Percentiles rank a stretch among this genome's conserved stretches.
Conservation (phyloP, 163 green algal genomes). For the Chlamydomonas reinhardtii region DNA sequence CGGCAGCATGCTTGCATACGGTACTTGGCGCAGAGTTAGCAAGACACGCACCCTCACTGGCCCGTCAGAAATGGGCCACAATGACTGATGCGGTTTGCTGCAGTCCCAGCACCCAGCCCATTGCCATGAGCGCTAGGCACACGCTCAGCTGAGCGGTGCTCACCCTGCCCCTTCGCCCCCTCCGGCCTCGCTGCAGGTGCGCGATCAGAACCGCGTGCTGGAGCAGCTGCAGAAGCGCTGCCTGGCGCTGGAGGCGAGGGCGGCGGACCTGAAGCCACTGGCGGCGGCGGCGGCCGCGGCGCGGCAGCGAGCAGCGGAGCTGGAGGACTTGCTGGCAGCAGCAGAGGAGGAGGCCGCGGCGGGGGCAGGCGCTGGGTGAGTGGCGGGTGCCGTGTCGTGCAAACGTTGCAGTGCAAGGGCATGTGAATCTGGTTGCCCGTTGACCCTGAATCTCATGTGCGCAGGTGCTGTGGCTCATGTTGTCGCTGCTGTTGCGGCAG, state of each 20-base stretch:
- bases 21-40: too few species aligned
- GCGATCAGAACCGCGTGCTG: conserved; percentile 27
- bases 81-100: too few species aligned
- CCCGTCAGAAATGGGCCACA: too few species aligned
- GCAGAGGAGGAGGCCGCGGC: conserved; percentile 13
- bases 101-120: too few species aligned
- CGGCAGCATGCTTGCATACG: neutral
- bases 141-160: neutral
- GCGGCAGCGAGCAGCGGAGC: neutral
- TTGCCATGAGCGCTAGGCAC: neutral
- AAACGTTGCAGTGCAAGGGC: too few species aligned
- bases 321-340: neutral
- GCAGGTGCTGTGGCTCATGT: neutral
- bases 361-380: neutral
- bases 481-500: conserved; percentile 10
- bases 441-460: too few species aligned
- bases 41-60: too few species aligned
- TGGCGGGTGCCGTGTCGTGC: too few species aligned
- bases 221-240: conserved; percentile 38
- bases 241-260: conserved; percentile 4
- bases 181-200: neutral
- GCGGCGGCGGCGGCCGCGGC: neutral
- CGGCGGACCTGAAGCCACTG: conserved; percentile 28
- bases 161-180: neutral
- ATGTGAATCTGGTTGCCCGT: too few species aligned